A percentile compares a stretch with the other conserved stretches of the same genome.
phyloP scores from a whole-genome alignment of 2,329 filamentous ascomycete species.

The Aspergillus tubingensis region DNA sequence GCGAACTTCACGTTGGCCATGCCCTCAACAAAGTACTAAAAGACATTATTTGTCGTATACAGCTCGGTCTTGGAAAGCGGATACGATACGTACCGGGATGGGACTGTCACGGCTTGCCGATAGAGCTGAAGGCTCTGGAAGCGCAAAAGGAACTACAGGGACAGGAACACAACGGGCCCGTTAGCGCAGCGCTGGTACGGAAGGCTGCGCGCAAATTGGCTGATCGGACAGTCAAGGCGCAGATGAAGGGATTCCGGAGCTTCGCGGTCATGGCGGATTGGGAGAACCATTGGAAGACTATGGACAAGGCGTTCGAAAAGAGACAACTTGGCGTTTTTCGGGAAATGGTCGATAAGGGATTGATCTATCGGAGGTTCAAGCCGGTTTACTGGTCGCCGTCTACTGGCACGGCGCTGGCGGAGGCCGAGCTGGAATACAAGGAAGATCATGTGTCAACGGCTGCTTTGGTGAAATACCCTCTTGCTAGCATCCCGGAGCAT shows the following conservation, averaged over 20 bases:
- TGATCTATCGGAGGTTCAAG: constrained; percentile 64
- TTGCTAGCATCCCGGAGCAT: constrained; percentile 53
- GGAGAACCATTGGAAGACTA: constrained; percentile 63
- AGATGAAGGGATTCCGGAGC: constrained; percentile 60
- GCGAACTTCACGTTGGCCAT: constrained; percentile 86
- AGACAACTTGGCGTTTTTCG: constrained; percentile 62
- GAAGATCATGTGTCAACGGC: constrained; percentile 62
- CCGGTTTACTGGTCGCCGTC: constrained; percentile 69
- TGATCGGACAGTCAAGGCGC: constrained; percentile 56
- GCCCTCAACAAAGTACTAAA: constrained; percentile 97
- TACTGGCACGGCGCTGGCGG: constrained; percentile 64
- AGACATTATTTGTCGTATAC: constrained; percentile 82
- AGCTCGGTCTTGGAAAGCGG: constrained; percentile 74
- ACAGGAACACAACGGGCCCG: constrained; percentile 24
- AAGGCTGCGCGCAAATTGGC: constrained; percentile 58
- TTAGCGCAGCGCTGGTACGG: constrained; percentile 52
- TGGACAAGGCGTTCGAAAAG: constrained; percentile 63
- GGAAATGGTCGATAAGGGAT: constrained; percentile 61
- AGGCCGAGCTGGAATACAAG: constrained; percentile 66
- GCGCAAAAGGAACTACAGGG: constrained; percentile 43
- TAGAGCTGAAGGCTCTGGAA: constrained; percentile 91
- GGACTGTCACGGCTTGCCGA: constrained; percentile 97
- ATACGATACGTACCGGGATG: constrained; percentile 88
- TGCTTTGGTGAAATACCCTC: constrained; percentile 73
- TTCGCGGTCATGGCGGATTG: constrained; percentile 68